A percentile compares a stretch with the other conserved stretches of the same genome.
Evolutionary conservation across 2,329 filamentous ascomycete genomes (phyloP).

Genomic region (Malbranchea zuffiana): DNA sequence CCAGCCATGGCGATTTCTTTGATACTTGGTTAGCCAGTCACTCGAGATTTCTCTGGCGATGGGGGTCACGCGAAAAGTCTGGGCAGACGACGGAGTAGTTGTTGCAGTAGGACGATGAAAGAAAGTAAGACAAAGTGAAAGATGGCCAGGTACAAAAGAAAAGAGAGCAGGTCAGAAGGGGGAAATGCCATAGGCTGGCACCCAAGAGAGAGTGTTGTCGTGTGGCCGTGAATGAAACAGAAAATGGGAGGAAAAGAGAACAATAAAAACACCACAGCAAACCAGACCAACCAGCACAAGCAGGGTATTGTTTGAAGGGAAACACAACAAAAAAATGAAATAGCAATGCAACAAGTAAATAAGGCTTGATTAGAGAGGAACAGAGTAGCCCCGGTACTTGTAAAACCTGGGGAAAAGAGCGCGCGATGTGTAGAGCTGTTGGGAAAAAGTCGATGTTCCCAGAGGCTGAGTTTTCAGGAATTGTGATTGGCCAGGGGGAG

Average conservation of each 20-base stretch:
- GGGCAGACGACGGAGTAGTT: too few relatives aligned
- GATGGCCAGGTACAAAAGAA: neutral
- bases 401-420: too few relatives aligned
- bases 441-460: too few relatives aligned
- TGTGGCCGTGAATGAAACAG: neutral
- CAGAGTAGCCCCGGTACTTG: too few relatives aligned
- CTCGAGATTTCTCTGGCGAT: too few relatives aligned
- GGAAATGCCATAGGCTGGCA: neutral
- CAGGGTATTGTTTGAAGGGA: neutral
- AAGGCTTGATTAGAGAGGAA: neutral
- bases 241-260: neutral
- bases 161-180: neutral
- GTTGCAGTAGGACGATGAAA: too few relatives aligned
- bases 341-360: neutral
- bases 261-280: neutral
- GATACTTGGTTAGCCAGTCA: neutral
- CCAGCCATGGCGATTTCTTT: slow-evolving; percentile 6
- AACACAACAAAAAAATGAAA: slow-evolving; percentile 3
- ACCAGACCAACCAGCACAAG: neutral
- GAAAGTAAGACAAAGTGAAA: neutral
- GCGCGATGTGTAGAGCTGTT: too few relatives aligned
- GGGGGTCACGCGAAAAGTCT: too few relatives aligned
- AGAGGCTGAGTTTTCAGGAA: neutral
- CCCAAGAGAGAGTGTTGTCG: neutral
- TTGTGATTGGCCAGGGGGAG: slow-evolving; percentile 5